phyloP scores from a whole-genome alignment of 2,329 filamentous ascomycete species.

The Bimuria novae-zelandiae region DNA sequence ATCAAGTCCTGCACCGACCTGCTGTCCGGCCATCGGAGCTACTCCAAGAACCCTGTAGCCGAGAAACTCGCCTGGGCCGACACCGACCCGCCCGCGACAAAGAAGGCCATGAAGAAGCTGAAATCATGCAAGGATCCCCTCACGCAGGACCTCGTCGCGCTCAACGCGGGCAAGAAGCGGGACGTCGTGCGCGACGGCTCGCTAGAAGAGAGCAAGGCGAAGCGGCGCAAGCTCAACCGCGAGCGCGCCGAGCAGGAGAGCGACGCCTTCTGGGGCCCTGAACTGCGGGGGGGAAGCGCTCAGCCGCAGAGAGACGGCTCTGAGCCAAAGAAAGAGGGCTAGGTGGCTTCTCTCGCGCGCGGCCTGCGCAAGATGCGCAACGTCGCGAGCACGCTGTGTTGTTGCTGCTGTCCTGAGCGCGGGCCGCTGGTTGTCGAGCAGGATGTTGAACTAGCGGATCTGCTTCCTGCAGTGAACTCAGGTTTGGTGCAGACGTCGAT shows the following conservation, averaged over 20 bases:
- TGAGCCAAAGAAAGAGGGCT: constrained; percentile 22
- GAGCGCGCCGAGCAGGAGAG: constrained; percentile 51
- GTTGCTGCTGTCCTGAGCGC: no score
- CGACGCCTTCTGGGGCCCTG: constrained; percentile 54
- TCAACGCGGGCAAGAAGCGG: constrained; percentile 65
- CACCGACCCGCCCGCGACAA: constrained; percentile 58
- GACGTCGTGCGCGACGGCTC: constrained; percentile 42
- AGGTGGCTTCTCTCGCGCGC: background rate
- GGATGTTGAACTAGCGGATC: background rate
- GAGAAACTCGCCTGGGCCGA: constrained; percentile 42
- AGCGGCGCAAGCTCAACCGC: constrained; percentile 51
- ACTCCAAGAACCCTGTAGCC: constrained; percentile 16
- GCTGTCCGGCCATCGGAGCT: constrained; percentile 39
- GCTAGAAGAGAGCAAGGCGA: constrained; percentile 49
- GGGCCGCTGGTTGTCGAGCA: background rate
- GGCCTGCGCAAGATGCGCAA: no score
- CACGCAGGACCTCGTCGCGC: constrained; percentile 70
- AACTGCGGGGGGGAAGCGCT: no score
- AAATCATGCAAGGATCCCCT: constrained; percentile 75
- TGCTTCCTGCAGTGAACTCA: background rate
- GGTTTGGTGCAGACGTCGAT: background rate
- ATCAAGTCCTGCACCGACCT: constrained; percentile 48
- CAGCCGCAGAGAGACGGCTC: no score
- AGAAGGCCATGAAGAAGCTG: constrained; percentile 66
- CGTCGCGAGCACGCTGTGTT: no score